Percentiles rank a stretch among this genome's conserved stretches.
These are phyloP conservation scores for Pythium myriotylum DNA, from an alignment of 352 stramenopile species.

Conservation along the genomic window DNA sequence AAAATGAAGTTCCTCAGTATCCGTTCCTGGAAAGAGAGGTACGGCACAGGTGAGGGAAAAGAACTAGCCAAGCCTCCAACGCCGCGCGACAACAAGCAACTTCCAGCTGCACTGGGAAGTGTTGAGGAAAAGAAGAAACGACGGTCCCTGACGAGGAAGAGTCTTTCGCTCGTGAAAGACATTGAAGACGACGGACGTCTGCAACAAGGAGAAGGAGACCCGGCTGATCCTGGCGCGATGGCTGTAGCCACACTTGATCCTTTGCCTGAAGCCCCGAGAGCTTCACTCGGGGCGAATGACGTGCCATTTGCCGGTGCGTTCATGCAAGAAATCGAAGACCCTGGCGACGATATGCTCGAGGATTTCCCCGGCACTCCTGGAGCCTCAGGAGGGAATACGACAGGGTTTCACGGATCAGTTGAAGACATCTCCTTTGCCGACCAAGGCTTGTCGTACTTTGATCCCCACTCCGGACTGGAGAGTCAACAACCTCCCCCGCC, in stretches of 20 bases:
- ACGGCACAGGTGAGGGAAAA: constrained; percentile 62
- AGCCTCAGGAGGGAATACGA: background rate
- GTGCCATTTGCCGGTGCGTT: constrained; percentile 41
- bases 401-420: background rate
- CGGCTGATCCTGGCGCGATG: background rate
- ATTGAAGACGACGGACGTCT: background rate
- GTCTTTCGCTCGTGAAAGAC: constrained; percentile 17
- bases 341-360: constrained; percentile 30
- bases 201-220: background rate
- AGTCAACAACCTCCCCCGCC: constrained; percentile 8
- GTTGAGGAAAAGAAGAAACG: constrained; percentile 20
- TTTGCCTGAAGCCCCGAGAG: background rate
- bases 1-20: constrained; percentile 61
- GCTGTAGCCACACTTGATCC: background rate
- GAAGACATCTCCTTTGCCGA: constrained; percentile 34
- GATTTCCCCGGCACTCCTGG: constrained; percentile 25
- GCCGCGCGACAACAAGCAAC: constrained; percentile 14
- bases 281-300: background rate
- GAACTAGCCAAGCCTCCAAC: constrained; percentile 40
- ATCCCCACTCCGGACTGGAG: constrained; percentile 22
- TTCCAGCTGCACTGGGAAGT: constrained; percentile 11
- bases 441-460: constrained; percentile 62
- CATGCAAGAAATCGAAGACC: constrained; percentile 70
- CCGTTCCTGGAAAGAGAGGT: constrained; percentile 64
- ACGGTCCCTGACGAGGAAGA: constrained; percentile 23